Conservation (phyloP, 2,329 filamentous ascomycete species). For the Phyllosticta capitalensis region DNA sequence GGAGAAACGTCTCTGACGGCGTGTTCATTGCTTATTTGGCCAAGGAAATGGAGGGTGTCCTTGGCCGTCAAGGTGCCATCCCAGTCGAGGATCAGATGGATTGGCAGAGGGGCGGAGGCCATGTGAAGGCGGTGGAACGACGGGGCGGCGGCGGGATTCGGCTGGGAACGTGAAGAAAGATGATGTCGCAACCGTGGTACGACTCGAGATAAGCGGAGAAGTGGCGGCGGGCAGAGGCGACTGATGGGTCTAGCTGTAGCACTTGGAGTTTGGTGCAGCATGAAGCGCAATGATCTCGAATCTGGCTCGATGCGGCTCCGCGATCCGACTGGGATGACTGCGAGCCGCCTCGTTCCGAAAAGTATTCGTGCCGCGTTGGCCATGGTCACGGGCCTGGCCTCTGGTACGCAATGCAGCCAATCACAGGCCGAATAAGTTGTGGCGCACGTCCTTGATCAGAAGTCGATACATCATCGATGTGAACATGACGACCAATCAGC, state of each 20-base stretch:
- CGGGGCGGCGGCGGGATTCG: background rate
- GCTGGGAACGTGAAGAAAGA: background rate
- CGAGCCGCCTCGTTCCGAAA: slow-evolving; percentile 7
- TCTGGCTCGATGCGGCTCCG: background rate
- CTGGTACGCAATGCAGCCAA: background rate
- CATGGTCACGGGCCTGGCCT: background rate
- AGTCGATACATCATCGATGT: background rate
- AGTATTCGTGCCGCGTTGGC: slow-evolving; percentile 4
- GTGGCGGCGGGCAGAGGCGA: background rate
- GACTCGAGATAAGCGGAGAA: background rate
- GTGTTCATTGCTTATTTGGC: slow-evolving; percentile 20
- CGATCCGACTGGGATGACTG: background rate
- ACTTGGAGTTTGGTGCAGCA: background rate
- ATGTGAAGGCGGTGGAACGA: background rate
- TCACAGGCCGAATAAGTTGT: background rate
- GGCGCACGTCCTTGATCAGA: background rate
- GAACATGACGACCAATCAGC: background rate
- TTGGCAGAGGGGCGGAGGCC: slow-evolving; percentile 9
- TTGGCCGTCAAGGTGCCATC: slow-evolving; percentile 38
- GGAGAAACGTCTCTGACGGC: slow-evolving; percentile 1
- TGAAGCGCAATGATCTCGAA: background rate
- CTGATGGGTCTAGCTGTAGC: background rate
- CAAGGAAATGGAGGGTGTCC: slow-evolving; percentile 37
- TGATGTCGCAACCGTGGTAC: background rate
- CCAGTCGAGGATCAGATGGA: slow-evolving; percentile 37